Evolutionary conservation across 805 yeast species (phyloP).

Genomic region (Metschnikowia peoriensis): DNA sequence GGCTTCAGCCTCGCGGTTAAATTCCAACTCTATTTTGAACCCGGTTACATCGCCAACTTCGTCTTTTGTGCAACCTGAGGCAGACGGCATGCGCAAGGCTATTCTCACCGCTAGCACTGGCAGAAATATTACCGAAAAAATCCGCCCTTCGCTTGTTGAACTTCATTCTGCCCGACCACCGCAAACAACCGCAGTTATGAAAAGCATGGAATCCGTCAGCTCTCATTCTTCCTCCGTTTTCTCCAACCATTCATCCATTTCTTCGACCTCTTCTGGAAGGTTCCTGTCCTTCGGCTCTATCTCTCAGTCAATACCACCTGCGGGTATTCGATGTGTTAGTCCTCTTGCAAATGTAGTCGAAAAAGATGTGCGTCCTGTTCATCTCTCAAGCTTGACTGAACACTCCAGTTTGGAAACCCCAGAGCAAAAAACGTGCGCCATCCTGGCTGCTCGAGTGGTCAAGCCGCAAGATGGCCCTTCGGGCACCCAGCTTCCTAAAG

Average conservation of each 20-base stretch:
- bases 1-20: background rate
- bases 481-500: conserved; percentile 3
- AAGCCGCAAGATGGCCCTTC: background rate
- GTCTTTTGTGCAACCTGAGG: background rate
- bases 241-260: conserved; percentile 35
- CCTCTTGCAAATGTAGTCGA: conserved; percentile 1
- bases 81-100: background rate
- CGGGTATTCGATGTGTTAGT: background rate
- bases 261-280: conserved; percentile 30
- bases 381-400: conserved; percentile 2
- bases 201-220: conserved; percentile 24
- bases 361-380: background rate
- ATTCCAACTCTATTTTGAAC: background rate
- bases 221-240: conserved; percentile 34
- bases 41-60: background rate
- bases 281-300: conserved; percentile 31
- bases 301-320: conserved; percentile 17
- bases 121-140: conserved; percentile 25
- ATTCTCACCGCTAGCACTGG: background rate
- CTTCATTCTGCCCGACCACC: conserved; percentile 19
- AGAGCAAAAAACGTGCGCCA: background rate
- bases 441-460: background rate
- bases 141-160: conserved; percentile 38
- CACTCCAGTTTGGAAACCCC: background rate
- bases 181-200: background rate